Base-by-base conservation (phyloP, 1,284 basidiomycete genomes). In the Tetrapyrgos nigripes region DNA sequence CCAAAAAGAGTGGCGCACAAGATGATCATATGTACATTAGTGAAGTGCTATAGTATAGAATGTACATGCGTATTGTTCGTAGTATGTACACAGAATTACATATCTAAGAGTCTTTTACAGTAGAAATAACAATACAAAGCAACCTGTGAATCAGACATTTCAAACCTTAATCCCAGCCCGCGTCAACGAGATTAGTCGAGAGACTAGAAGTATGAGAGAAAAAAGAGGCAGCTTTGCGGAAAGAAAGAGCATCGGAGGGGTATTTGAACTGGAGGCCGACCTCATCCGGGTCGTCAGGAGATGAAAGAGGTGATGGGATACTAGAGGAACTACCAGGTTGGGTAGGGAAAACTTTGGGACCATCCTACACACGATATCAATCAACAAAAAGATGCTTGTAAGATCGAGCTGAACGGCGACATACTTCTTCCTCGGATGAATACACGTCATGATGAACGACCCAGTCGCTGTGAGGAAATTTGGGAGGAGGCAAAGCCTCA, bases 151-250 rank as follows among this genome's bases (percentile, higher is more conserved):
- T 58, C 53, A 10, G 58, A 50, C 13, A 50, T 17, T 31, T 61
- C 55, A 17, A 40, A n/a, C 5, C 6, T 40, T 47, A 53, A 63
- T 86, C 84, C 85, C 85, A 87, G n/a, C 84, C 83, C 43, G 84
- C 84, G 53, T 79, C 76, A 78, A 68, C 73, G 19, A 56, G 79
- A 67, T 73, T 77, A 21, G 82, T 79, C 21, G 79, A 75, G 31
- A 79, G 73, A 45, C 72, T 72, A 60, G 72, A 64, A 46, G 72
- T 69, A 59, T 76, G 72, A 43, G 72, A 68, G 54, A 71, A 68
- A 58, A 82, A 81, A 45, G 73, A 73, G 52, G 77, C 64, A 47
- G 72, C 69, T 67, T 71, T 79, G 69, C 62, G 75, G 66, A 69
- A 71, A 66, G 73, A 72, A 69, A 68, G 72, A 23, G 71, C 70